Base-by-base conservation (phyloP, 2,329 filamentous ascomycete genomes). In the Aschersonia sp. region DNA sequence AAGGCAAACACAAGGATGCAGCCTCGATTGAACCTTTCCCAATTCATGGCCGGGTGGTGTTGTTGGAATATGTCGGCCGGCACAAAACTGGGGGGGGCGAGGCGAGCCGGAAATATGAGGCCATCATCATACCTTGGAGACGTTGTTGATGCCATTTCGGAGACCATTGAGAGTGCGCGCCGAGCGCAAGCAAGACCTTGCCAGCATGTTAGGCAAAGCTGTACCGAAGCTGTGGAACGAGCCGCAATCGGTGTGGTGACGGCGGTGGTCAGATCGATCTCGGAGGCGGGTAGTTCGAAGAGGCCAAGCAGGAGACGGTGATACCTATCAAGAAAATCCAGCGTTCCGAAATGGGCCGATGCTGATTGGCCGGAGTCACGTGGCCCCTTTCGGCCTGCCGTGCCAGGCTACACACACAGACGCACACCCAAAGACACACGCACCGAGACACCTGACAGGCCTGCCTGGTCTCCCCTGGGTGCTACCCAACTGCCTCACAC, bases 161-260 rank as follows among this genome's bases (percentile, higher is more conserved):
- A 83, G 78, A 69, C 81, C 76, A 75, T 82, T 84, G 75, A 88
- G 77, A 64, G 83, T 78, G 80, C 88, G 88, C 79, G 85, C 78
- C 68, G 85, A 81, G 76, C 87, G 87, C 78, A 94, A 73, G 73
- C 81, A 81, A 72, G 88, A 87, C 78, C 88, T 85, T 74, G 87
- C 85, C 79, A 96, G 82, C 90, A 97, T 96, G 67, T 69, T 84
- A 76, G 69, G 68, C 68, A 57, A 22, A 63, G 58, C 59, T 65
- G 57, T 59, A 65, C 58, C 59, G 62, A 59, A 60, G 57, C 61
- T 62, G 62, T 58, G 61, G 53, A 55, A 58, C 55, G 53, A 56
- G 57, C 60, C 62, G 61, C 60, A 57, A 61, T 64, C 58, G 60
- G 55, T 56, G 51, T 56, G 22, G 54, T 57, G 58, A 57, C 61